A percentile compares a stretch with the other conserved stretches of the same genome.
phyloP scores from a whole-genome alignment of 140 eudicot species.

The Ambrosia hybrid region DNA sequence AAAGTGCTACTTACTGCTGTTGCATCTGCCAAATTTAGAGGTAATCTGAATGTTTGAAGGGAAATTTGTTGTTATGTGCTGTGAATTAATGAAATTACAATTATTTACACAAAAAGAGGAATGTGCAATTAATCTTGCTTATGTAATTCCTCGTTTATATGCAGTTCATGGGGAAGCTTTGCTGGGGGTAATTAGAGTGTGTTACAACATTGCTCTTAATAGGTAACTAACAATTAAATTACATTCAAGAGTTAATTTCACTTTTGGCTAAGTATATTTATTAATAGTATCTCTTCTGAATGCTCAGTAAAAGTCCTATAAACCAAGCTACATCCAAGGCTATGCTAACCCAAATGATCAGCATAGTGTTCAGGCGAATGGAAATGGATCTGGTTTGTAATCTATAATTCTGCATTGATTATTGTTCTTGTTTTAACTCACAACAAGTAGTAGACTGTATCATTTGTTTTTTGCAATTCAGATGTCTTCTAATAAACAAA shows the following conservation, averaged over 20 bases:
- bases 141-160: constrained; percentile 13
- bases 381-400: constrained; percentile 80
- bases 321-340: constrained; percentile 99
- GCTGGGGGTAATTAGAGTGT: constrained; percentile 90
- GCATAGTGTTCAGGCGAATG: constrained; percentile 90
- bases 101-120: constrained; percentile 19
- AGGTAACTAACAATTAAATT: constrained; percentile 51
- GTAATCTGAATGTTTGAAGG: constrained; percentile 40
- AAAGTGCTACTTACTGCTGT: constrained; percentile 99
- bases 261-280: constrained; percentile 21
- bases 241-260: constrained; percentile 15
- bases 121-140: background rate
- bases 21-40: constrained; percentile 93
- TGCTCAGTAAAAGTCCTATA: constrained; percentile 90
- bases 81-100: background rate
- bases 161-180: constrained; percentile 98
- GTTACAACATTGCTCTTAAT: constrained; percentile 94
- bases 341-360: constrained; percentile 98
- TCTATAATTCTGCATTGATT: constrained; percentile 7
- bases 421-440: constrained; percentile 10
- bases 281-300: constrained; percentile 24
- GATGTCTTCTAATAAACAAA: constrained; percentile 42
- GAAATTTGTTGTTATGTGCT: constrained; percentile 12
- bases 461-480: constrained; percentile 32
- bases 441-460: constrained; percentile 3